Evolutionary conservation across 2,329 filamentous ascomycete species (phyloP).

Genomic region (Alternaria incomplexa): DNA sequence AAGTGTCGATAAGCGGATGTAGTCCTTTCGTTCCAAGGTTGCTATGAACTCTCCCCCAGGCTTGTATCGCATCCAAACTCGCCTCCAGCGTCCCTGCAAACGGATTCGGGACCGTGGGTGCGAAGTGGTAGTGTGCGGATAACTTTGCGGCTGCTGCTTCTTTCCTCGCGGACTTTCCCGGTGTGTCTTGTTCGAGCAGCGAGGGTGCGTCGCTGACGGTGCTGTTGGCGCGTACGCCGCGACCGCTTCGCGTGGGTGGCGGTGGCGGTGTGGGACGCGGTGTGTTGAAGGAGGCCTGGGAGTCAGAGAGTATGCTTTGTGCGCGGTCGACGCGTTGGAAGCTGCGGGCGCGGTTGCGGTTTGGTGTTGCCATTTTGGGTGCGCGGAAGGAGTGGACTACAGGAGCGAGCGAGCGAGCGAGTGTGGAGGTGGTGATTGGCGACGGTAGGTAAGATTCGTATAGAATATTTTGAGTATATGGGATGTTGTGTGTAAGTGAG

Average conservation of each 20-base stretch:
- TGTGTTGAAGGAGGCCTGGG: constrained; percentile 1
- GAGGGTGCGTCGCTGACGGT: not conserved
- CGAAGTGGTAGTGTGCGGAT: constrained; percentile 17
- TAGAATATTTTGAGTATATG: not conserved
- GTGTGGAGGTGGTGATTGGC: not conserved
- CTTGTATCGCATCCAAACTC: constrained; percentile 29
- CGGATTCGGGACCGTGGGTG: constrained; percentile 30
- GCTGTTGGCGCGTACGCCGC: not conserved
- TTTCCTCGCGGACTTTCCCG: not conserved
- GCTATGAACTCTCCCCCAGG: constrained; percentile 1
- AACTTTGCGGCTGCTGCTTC: not conserved
- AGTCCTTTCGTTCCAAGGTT: not conserved
- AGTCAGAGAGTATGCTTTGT: constrained; percentile 7
- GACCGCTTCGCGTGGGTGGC: not conserved
- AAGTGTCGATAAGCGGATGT: constrained; percentile 1
- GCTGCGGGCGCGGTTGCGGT: not conserved
- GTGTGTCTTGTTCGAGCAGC: not conserved
- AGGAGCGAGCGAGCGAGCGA: not conserved
- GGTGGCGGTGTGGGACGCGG: constrained; percentile 2
- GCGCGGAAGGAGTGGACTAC: not conserved
- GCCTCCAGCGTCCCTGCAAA: constrained; percentile 30
- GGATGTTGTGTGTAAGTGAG: not conserved
- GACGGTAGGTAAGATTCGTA: no score
- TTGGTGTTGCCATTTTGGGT: not conserved
- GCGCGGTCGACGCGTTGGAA: constrained; percentile 5